Percentiles rank a stretch among this genome's conserved stretches.
phyloP scores from a whole-genome alignment of 305 asterid species.

The Rubia tinctorum region DNA sequence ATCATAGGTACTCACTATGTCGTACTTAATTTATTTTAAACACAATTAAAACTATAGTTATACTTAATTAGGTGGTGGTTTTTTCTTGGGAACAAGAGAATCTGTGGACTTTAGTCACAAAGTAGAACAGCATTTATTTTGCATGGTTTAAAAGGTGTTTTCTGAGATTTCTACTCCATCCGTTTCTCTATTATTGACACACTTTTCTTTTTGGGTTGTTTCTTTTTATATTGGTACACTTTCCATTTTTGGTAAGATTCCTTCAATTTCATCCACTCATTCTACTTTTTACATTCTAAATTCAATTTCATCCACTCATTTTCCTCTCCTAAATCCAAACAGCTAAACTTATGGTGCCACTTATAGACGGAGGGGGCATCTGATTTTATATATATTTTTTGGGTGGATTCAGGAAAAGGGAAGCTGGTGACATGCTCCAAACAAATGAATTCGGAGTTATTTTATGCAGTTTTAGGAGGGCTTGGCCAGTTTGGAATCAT shows the following conservation, averaged over 20 bases:
- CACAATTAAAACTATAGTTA: background rate
- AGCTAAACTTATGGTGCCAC: too few relatives aligned
- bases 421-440: slow-evolving; percentile 62
- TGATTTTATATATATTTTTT: background rate
- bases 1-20: slow-evolving; percentile 1
- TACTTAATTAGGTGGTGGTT: background rate
- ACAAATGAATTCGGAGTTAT: slow-evolving; percentile 56
- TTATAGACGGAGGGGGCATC: too few relatives aligned
- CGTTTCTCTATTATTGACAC: too few relatives aligned
- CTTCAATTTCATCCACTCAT: too few relatives aligned
- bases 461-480: slow-evolving; percentile 70
- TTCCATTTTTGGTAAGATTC: too few relatives aligned
- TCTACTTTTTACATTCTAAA: too few relatives aligned
- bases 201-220: too few relatives aligned
- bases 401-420: slow-evolving; percentile 49
- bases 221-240: too few relatives aligned
- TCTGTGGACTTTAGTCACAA: slow-evolving; percentile 11
- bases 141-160: slow-evolving; percentile 11
- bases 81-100: slow-evolving; percentile 21
- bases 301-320: too few relatives aligned
- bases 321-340: too few relatives aligned
- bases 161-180: background rate
- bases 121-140: slow-evolving; percentile 20
- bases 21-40: too few relatives aligned
- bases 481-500: slow-evolving; percentile 82